Evolutionary conservation across 1,139 yeast genomes (phyloP), one percentile per base, ranked within the genome.

Genomic region (Wickerhamomyces sp.): DNA sequence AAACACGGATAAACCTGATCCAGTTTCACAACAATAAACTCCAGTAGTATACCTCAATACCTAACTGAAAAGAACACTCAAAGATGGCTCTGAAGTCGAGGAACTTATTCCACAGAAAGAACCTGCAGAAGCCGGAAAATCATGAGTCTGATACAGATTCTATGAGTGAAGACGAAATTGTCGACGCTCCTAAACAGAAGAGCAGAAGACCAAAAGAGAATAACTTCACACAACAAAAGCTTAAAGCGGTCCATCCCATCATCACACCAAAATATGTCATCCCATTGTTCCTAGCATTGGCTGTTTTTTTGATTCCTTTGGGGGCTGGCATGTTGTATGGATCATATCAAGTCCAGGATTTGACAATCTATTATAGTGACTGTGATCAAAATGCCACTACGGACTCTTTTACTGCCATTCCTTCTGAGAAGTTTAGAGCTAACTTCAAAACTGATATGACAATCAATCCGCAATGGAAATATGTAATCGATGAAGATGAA

Each of bases 241-340:
- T 81, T 42, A 72, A 69, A 43, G 80, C 85, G 1, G 65, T 75
- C 50, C 76, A 75, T 61, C 98, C 98, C 2, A 93, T 93, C 44
- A 75, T 91, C 56, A 91, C 98, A 0, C 97, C 97, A 23, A 83
- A 78, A 61, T 85, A 94, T 5, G 95, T 91, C 37, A 78, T 93
- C 48, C 97, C 97, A 3, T 62, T 91, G 45, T 80, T 91, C 58
- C 63, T 91, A 41, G 65, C 74, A 10, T 75, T 93, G 42, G 94
- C 96, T 6, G 72, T 87, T n/a, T 71, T 93, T 11, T 87, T 91
- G 61, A 87, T 91, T 14, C 95, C 97, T 9, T 73, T 93, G 39
- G 99, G 99, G 32, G 98, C 91, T 1, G 91, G 86, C 49, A 81
- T 93, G 80, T 74, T 93, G 65, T 82, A 83, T 51, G 94, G 96